Conservation (phyloP, 2,329 filamentous ascomycete genomes). For the Trichophyton equinum region DNA sequence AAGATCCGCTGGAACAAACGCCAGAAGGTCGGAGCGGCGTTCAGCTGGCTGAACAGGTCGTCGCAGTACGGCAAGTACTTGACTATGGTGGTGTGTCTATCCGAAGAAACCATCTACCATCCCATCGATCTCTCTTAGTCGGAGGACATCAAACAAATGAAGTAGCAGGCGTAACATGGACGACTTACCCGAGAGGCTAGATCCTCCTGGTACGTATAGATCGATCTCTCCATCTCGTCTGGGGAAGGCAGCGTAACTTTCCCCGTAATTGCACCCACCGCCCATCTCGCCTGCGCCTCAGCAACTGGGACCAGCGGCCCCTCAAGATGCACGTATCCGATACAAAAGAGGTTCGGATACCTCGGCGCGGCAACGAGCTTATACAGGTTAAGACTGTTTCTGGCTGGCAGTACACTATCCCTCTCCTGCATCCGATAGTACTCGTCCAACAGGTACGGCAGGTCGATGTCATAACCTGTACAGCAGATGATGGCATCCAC, state of each 20-base stretch:
- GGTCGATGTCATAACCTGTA: conserved; percentile 22
- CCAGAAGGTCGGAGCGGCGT: conserved; percentile 22
- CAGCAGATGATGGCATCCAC: conserved; percentile 25
- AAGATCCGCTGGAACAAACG: conserved; percentile 20
- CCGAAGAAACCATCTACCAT: conserved; percentile 21
- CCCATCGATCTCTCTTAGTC: conserved; percentile 12
- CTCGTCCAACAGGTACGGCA: conserved; percentile 14
- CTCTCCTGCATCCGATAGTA: conserved; percentile 13
- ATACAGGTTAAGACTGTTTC: conserved; percentile 21
- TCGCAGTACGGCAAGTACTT: conserved; percentile 25
- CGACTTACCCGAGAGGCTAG: conserved; percentile 16
- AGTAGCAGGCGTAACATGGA: neutral
- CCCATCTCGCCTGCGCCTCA: conserved; percentile 27
- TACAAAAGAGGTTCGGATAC: conserved; percentile 24
- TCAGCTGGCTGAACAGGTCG: conserved; percentile 23
- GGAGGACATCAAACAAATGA: neutral
- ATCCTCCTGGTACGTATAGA: conserved; percentile 18
- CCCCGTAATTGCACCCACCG: conserved; percentile 20
- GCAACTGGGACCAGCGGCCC: conserved; percentile 21
- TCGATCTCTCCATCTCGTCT: conserved; percentile 19
- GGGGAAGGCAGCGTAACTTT: conserved; percentile 17
- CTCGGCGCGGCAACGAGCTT: conserved; percentile 22
- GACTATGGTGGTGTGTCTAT: conserved; percentile 21
- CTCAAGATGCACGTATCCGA: conserved; percentile 23
- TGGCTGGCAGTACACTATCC: conserved; percentile 11